phyloP scores from a whole-genome alignment of 208 protist species.

The Leishmania braziliensis region DNA sequence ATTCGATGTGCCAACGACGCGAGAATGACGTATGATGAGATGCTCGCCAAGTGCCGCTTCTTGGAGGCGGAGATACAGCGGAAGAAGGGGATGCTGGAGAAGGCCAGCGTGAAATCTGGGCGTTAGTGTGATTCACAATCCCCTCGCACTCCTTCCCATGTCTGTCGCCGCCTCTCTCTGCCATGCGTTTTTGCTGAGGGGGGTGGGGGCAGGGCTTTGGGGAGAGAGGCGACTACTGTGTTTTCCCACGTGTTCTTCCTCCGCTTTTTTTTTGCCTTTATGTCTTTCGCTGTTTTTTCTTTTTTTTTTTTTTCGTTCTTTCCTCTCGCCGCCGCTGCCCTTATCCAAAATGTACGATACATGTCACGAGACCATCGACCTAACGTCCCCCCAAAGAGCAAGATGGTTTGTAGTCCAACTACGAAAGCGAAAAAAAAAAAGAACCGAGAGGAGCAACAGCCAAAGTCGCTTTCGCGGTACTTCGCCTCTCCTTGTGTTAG shows the following conservation, averaged over 20 bases:
- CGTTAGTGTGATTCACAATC: conserved; percentile 8
- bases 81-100: conserved; percentile 64
- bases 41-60: conserved; percentile 62
- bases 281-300: neutral
- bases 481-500: neutral
- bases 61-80: conserved; percentile 74
- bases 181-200: neutral
- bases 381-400: no score
- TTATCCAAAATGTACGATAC: conserved; percentile 3
- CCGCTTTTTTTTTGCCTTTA: neutral
- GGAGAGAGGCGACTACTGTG: neutral
- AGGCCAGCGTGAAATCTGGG: conserved; percentile 40
- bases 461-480: neutral
- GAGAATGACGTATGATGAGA: conserved; percentile 69
- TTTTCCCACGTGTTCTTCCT: neutral
- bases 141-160: conserved; percentile 7
- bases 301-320: conserved; percentile 1
- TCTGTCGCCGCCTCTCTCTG: conserved; percentile 4
- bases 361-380: neutral
- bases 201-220: neutral
- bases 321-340: neutral
- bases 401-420: neutral
- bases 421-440: conserved; percentile 6
- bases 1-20: conserved; percentile 76
- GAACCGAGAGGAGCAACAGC: neutral